Base-by-base conservation (phyloP, 345 rosid genomes). In the Gossypium thurberi region DNA sequence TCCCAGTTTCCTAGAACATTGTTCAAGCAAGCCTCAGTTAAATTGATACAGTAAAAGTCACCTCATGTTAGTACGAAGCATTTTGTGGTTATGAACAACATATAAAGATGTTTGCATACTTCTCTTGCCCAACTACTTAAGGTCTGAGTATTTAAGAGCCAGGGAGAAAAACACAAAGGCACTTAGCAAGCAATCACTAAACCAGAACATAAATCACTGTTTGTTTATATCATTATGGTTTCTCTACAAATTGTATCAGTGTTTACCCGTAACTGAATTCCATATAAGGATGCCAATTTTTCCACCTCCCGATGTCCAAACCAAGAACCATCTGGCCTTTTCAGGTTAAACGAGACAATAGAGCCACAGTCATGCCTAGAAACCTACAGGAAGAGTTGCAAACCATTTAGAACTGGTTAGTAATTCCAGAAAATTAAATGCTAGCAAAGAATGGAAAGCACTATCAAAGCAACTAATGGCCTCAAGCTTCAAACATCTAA, bases 251-350 rank as follows among this genome's bases (percentile, higher is more conserved):
- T 18, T 75, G 74, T 73, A 65, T 66, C 52, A 74, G 80, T 59
- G 70, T 61, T 84, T 92, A 94, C 98, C 98, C 98, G 87, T 84
- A 92, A 71, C 80, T 94, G 98, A 83, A 94, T 88, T 71, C 97
- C 90, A 74, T 92, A 90, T 69, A 94, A 82, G 62, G 98, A 89
- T 78, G 98, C 97, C 85, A 94, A 83, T 72, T 94, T 94, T 79
- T 94, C 98, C 82, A 92, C 98, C 81, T 94, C 98, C 74, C 86
- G 84, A 78, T 88, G 87, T 58, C 98, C 98, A 85, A 87, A 87
- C 98, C 98, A 94, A 75, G 97, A 88, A 18, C 92, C 98, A 84
- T 89, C 97, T 50, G 93, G 82, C 78, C 98, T 90, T 82, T 86
- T 90, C 83, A 94, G 82, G 81, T 92, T 94, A 84, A 94, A 92